Evolutionary conservation across 495 filamentous ascomycete genomes (phyloP).

Genomic region (Amorphotheca resinae): DNA sequence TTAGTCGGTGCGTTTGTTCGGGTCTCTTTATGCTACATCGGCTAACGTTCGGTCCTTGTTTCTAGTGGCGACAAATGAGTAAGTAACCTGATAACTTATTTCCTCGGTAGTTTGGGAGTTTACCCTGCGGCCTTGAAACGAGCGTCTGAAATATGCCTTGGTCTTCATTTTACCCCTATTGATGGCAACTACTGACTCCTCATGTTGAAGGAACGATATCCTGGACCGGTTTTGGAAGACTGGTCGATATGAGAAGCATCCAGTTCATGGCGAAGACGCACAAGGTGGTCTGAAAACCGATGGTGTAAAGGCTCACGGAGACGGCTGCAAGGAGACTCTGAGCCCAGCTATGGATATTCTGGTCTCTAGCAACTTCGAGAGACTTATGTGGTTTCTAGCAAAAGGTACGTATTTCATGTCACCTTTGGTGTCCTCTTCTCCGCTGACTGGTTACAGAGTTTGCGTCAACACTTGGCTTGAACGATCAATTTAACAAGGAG

Average conservation of each 20-base stretch:
- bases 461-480: constrained; percentile 36
- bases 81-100: not conserved
- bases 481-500: constrained; percentile 44
- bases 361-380: constrained; percentile 90
- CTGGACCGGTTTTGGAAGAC: constrained; percentile 75
- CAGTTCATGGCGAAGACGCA: constrained; percentile 38
- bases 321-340: constrained; percentile 73
- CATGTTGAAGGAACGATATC: constrained; percentile 54
- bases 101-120: not conserved
- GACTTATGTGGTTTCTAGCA: constrained; percentile 86
- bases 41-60: not conserved
- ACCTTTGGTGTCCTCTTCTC: not conserved
- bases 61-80: constrained; percentile 67
- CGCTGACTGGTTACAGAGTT: constrained; percentile 18
- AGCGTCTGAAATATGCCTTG: not conserved
- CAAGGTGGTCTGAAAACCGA: constrained; percentile 46
- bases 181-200: not conserved
- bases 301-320: constrained; percentile 51
- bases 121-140: not conserved
- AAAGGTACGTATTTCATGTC: constrained; percentile 25
- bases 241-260: constrained; percentile 67
- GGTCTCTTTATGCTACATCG: not conserved
- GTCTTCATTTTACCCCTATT: not conserved
- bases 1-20: constrained; percentile 35
- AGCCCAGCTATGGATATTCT: constrained; percentile 96